Evolutionary conservation across 2,329 filamentous ascomycete genomes (phyloP).

Genomic region (Phyllosticta paracitricarpa): DNA sequence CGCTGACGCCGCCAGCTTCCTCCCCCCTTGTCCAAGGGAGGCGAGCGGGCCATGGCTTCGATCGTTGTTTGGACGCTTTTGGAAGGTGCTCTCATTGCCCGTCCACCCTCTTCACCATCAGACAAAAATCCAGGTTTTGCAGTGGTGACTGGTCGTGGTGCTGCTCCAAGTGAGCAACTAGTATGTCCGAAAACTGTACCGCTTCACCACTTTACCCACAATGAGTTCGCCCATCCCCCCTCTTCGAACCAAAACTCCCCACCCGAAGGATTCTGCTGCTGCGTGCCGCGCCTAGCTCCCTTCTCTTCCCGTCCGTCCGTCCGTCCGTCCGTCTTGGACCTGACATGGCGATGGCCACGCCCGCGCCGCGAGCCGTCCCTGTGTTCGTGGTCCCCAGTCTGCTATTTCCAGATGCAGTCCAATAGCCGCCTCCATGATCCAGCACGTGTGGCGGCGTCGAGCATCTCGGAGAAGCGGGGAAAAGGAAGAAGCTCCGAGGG

Average conservation of each 20-base stretch:
- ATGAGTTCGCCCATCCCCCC: background rate
- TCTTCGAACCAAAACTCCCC: background rate
- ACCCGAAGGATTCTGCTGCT: background rate
- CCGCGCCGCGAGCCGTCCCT: background rate
- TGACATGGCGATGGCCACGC: background rate
- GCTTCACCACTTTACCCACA: background rate
- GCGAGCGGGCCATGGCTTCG: background rate
- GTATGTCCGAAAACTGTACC: background rate
- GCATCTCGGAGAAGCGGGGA: too few species aligned
- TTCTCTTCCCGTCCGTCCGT: background rate
- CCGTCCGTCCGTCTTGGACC: background rate
- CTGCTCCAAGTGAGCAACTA: background rate
- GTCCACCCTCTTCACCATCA: background rate
- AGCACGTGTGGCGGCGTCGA: background rate
- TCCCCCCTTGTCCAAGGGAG: background rate
- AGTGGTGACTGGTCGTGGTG: background rate
- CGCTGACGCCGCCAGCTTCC: background rate
- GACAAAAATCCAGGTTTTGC: background rate
- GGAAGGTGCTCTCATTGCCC: background rate
- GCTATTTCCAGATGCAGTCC: background rate
- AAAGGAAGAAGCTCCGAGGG: background rate
- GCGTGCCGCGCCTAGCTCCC: background rate
- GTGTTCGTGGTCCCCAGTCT: background rate
- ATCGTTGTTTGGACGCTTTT: background rate
- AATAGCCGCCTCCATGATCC: background rate